These are phyloP conservation scores for Cadophora gregata DNA, from an alignment of 2,329 filamentous ascomycete species.

Conservation along the genomic window DNA sequence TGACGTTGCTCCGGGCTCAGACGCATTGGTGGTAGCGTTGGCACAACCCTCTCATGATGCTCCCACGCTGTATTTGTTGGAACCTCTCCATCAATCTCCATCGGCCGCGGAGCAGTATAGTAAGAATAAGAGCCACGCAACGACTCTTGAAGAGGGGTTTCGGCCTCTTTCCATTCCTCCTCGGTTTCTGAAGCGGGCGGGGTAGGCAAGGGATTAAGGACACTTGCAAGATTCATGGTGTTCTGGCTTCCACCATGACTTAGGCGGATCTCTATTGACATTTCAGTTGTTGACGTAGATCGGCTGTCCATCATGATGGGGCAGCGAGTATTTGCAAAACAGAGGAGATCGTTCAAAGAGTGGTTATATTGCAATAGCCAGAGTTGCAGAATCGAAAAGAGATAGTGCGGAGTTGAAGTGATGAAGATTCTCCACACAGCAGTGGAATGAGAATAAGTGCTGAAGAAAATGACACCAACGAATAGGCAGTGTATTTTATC, in stretches of 20 bases:
- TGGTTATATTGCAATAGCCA: background rate
- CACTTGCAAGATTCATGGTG: background rate
- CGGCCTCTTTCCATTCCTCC: background rate
- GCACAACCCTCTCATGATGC: background rate
- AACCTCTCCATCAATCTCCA: conserved; percentile 1
- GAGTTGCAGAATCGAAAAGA: background rate
- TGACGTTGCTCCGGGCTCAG: background rate
- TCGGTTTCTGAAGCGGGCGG: background rate
- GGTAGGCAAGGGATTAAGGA: conserved; percentile 1
- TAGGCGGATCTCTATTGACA: background rate
- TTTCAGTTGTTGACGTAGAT: background rate
- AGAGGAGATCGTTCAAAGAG: background rate
- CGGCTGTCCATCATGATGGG: background rate
- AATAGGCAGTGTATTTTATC: background rate
- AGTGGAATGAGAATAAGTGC: background rate
- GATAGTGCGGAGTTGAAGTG: background rate
- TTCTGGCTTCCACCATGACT: background rate
- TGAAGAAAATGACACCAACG: conserved; percentile 1
- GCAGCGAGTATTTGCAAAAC: background rate
- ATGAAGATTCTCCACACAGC: background rate
- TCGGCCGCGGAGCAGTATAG: conserved; percentile 2
- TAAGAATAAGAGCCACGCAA: background rate
- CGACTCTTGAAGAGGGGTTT: background rate
- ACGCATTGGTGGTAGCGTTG: background rate
- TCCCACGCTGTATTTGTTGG: background rate